Percentiles rank a stretch among this genome's conserved stretches.
Evolutionary conservation across 345 rosid species (phyloP).

Genomic region (Eucalyptus microcorys): DNA sequence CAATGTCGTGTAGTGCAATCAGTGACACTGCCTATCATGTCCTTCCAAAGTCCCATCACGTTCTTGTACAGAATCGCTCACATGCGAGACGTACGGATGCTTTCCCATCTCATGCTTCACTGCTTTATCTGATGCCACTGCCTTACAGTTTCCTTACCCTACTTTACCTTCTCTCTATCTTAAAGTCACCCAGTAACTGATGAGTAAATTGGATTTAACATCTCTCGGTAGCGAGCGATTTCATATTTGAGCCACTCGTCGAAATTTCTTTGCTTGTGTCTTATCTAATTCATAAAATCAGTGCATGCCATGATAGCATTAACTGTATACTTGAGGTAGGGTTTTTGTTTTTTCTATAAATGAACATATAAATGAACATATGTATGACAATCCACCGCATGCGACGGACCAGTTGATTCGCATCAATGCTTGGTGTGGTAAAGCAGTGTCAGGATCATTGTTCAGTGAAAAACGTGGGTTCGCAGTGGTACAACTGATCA

Average conservation of each 20-base stretch:
- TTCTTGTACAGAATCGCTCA: neutral
- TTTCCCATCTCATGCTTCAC: neutral
- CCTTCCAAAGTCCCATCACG: neutral
- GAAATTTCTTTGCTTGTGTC: fast-evolving
- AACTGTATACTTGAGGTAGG: neutral
- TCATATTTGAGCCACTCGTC: neutral
- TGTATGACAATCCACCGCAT: neutral
- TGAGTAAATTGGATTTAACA: neutral
- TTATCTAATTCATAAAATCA: neutral
- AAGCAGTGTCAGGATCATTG: neutral
- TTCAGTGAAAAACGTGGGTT: neutral
- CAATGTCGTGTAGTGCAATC: neutral
- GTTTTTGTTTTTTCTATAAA: neutral
- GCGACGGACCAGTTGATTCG: neutral
- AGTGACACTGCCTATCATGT: neutral
- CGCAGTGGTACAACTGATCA: neutral
- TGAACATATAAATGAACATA: neutral
- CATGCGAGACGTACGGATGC: neutral
- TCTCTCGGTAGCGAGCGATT: neutral
- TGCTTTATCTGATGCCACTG: neutral
- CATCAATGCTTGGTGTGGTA: neutral
- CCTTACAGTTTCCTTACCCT: neutral
- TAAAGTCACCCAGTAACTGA: neutral
- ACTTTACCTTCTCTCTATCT: neutral
- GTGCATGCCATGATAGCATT: neutral